Base-by-base conservation (phyloP, 257 asterid species). In the Euphrasia confusa region DNA sequence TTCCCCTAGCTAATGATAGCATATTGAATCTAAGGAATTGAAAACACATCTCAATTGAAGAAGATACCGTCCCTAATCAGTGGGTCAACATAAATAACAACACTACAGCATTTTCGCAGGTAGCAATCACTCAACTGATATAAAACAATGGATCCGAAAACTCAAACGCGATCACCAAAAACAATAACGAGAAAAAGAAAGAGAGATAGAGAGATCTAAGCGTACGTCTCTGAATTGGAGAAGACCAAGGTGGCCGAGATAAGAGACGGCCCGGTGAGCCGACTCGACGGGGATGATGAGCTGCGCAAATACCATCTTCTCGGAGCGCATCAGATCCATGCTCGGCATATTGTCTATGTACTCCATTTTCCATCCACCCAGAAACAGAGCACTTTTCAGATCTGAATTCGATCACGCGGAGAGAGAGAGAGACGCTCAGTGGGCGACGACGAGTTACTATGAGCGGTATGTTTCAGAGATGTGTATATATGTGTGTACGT, bases 301-400 rank as follows among this genome's bases (percentile, higher is more conserved):
- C 64, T 89, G 99, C 73, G 83, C 95, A 28, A 77, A 79, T 60
- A 81, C 80, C 99, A 93, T 89, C 86, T 83, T 81, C 88, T 93
- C 97, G 70, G 97, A 90, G 74, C 97, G 95, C 95, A 90, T 90
- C 92, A 90, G 95, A 87, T 90, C 97, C 97, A 90, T 84, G 65
- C 72, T 60, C 24, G 95, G 88, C 75, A 87, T 78, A 64, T 77
- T 84, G 74, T 77, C 78, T 52, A 87, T 72, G 80, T 64, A 84
- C 81, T 84, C 86, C 97, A 89, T 89, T 71, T 74, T 73, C 79
- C 81, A 74, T 72, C 77, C 75, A 70, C 79, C 61, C 68, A 56
- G 18, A 37, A 37, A 56, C 40, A 8, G 59, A 40, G 64, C 54
- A 58, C 68, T 53, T 15, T 72, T 24, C 78, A 73, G 83, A 80